Evolutionary conservation across 1,139 yeast genomes (phyloP), one percentile per base, ranked within the genome.

Genomic region (Debaryomycetaceae sp.): DNA sequence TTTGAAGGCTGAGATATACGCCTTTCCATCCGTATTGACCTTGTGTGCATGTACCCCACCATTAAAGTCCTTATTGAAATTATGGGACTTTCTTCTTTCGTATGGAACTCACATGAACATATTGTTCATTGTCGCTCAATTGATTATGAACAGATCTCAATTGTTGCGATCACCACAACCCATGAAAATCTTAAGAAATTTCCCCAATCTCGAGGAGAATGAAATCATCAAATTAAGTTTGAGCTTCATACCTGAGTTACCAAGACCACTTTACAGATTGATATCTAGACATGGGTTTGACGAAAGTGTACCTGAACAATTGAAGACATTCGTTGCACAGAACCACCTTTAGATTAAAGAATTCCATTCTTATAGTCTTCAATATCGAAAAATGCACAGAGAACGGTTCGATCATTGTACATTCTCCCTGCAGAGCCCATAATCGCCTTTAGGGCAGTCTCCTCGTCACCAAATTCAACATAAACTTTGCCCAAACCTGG

Each of bases 21-120:
- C 96, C 0, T 84, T 90, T 55, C 95, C 97, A 0, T 83, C 95
- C 1, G 88, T 90, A 0, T 68, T 91, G 50, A 90, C 98, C 0
- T 69, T 91, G 41, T 83, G 95, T 46, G 95, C 97, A 5, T 88
- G 96, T 58, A 89, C 96, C 3, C 96, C 96, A 7, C 95, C 97
- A 0, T 68, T 91, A 42, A 68, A 74, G 24, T 87, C 90, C 50
- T 89, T 87, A 0, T 66, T 90, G 39, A 78, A 83, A 45, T 70
- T 90, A 24, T 90, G 98, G 98, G 98, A 90, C 62, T 86, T 89
- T 52, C 66, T 89, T 57, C 85, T 90, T 62, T 96, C 97, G 3
- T 90, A 88, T 57, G 98, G 98, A 0, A 80, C 87, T 27, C 97
- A 91, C 60, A 78, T 90, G 83, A 90, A 90, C 63, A 77, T 91